Evolutionary conservation across 495 filamentous ascomycete species (phyloP).

Genomic region (Thozetella sp.): DNA sequence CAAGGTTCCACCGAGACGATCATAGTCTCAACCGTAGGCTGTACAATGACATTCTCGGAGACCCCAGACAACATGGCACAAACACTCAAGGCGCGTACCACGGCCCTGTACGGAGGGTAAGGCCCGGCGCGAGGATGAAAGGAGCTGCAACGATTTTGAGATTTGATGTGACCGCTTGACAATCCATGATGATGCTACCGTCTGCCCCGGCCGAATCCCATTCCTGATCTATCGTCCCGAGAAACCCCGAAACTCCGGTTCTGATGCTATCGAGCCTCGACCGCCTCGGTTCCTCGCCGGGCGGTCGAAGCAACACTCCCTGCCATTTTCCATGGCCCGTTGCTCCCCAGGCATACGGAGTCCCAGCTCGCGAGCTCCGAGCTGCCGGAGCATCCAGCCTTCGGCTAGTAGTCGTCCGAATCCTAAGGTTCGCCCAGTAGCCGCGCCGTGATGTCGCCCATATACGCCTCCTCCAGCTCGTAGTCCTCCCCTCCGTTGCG

Average conservation of each 20-base stretch:
- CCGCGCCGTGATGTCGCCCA: slow-evolving; percentile 85
- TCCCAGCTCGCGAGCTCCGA: too few species aligned
- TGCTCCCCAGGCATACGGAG: neutral
- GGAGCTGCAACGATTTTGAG: too few species aligned
- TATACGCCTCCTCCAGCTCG: slow-evolving; percentile 80
- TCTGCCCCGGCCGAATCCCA: neutral
- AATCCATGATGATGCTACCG: neutral
- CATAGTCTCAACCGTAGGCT: too few species aligned
- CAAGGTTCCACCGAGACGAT: too few species aligned
- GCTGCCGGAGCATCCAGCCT: neutral
- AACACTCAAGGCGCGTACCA: too few species aligned
- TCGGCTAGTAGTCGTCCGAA: neutral
- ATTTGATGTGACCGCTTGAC: neutral
- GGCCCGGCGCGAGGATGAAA: too few species aligned
- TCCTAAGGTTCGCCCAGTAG: slow-evolving; percentile 74
- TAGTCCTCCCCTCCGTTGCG: slow-evolving; percentile 76
- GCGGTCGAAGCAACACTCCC: neutral
- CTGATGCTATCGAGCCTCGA: slow-evolving; percentile 10
- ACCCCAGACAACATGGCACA: too few species aligned
- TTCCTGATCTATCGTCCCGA: slow-evolving; percentile 4
- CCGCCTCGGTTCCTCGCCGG: neutral
- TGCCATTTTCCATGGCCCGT: neutral
- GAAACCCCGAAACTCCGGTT: slow-evolving; percentile 15
- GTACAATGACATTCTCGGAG: too few species aligned
- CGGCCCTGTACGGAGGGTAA: too few species aligned